A percentile compares a stretch with the other conserved stretches of the same genome.
phyloP scores from a whole-genome alignment of 2,329 filamentous ascomycete species.

The Monosporascus cannonballus region DNA sequence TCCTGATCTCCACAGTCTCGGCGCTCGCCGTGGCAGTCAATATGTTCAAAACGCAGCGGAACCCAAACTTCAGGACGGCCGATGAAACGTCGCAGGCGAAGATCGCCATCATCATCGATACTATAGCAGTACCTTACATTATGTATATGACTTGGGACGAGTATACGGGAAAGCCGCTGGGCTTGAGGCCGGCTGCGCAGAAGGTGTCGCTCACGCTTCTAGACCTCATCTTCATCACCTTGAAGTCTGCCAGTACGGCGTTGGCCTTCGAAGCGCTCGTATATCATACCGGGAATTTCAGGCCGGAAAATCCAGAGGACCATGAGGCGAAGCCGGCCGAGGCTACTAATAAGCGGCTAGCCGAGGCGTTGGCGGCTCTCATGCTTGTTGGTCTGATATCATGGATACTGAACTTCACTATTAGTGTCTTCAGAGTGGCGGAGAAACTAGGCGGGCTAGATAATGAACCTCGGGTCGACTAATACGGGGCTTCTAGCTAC shows the following conservation, averaged over 20 bases:
- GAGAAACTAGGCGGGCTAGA: constrained; percentile 51
- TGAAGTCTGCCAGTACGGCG: constrained; percentile 88
- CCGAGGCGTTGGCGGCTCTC: constrained; percentile 68
- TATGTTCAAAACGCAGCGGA: constrained; percentile 59
- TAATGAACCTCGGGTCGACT: constrained; percentile 32
- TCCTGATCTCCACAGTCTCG: constrained; percentile 75
- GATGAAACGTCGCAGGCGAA: constrained; percentile 68
- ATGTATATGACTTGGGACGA: constrained; percentile 94
- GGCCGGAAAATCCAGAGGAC: constrained; percentile 16
- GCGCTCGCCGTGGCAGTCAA: constrained; percentile 73
- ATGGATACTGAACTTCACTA: constrained; percentile 86
- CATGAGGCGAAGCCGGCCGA: constrained; percentile 37
- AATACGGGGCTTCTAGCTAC: neutral
- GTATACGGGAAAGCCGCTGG: constrained; percentile 89
- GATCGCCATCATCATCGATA: constrained; percentile 85
- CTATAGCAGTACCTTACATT: constrained; percentile 82
- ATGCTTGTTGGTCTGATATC: constrained; percentile 75
- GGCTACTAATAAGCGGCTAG: constrained; percentile 50
- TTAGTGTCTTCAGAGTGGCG: constrained; percentile 71
- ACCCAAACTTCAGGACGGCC: constrained; percentile 26
- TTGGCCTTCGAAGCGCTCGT: constrained; percentile 83
- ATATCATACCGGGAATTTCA: constrained; percentile 35
- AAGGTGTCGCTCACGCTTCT: constrained; percentile 88
- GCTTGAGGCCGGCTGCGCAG: constrained; percentile 72
- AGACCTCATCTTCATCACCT: constrained; percentile 94